phyloP scores from a whole-genome alignment of 1,284 basidiomycete species.

The Trametes versicolor region DNA sequence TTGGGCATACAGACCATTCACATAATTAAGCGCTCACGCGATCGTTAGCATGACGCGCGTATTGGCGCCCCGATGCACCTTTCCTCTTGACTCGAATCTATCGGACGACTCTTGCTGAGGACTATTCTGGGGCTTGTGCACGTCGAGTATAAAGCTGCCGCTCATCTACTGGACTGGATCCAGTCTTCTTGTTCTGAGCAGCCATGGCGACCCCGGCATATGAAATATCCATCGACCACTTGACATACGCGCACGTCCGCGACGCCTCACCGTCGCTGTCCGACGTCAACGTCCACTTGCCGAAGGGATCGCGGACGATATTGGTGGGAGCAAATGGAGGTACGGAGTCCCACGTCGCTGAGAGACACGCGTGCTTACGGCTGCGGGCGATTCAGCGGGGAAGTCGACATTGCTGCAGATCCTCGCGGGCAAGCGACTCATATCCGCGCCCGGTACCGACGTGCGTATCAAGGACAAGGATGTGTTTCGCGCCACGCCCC shows the following conservation, averaged over 20 bases:
- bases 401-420: conserved; percentile 97
- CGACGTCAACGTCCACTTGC: conserved; percentile 74
- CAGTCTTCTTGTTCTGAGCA: conserved; percentile 1
- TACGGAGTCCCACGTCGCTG: conserved; percentile 42
- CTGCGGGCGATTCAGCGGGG: conserved; percentile 65
- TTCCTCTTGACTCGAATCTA: conserved; percentile 1
- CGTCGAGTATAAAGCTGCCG: conserved; percentile 1
- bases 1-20: conserved; percentile 1
- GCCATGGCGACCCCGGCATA: conserved; percentile 16
- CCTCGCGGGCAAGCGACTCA: conserved; percentile 91
- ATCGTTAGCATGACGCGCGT: neutral
- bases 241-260: conserved; percentile 71
- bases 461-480: conserved; percentile 83
- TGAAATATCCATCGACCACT: conserved; percentile 62
- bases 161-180: neutral
- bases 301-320: conserved; percentile 82
- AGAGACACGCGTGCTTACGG: neutral
- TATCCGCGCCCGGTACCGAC: conserved; percentile 64
- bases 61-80: conserved; percentile 1
- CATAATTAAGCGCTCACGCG: neutral
- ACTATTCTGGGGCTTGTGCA: neutral
- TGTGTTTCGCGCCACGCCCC: conserved; percentile 81
- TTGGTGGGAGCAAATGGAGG: conserved; percentile 94
- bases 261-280: conserved; percentile 60
- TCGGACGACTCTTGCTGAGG: neutral